These are phyloP conservation scores for Monosporozyma aerobia DNA, from an alignment of 805 yeast species.

Conservation along the genomic window DNA sequence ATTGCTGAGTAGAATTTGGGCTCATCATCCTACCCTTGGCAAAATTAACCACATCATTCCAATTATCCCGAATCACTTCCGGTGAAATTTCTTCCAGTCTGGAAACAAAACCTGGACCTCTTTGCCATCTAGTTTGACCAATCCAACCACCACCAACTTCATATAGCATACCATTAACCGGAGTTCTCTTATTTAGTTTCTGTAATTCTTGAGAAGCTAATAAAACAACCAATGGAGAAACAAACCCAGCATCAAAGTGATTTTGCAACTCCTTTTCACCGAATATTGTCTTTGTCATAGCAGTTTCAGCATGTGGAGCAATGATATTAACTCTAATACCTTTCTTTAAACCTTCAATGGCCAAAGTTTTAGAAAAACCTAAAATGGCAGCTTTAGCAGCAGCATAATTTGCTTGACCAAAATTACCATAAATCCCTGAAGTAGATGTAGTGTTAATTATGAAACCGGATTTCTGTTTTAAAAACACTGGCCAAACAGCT, in stretches of 20 bases:
- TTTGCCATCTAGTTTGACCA: slow-evolving; percentile 91
- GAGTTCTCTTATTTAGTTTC: slow-evolving; percentile 22
- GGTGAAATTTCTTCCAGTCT: slow-evolving; percentile 39
- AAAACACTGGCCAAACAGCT: slow-evolving; percentile 87
- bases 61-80: slow-evolving; percentile 62
- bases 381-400: slow-evolving; percentile 86
- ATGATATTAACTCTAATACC: slow-evolving; percentile 71
- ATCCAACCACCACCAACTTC: slow-evolving; percentile 97
- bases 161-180: slow-evolving; percentile 68
- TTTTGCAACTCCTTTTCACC: slow-evolving; percentile 62
- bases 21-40: slow-evolving; percentile 42
- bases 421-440: slow-evolving; percentile 94
- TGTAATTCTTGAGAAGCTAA: slow-evolving; percentile 68
- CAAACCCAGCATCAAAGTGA: slow-evolving; percentile 76
- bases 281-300: slow-evolving; percentile 88
- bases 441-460: slow-evolving; percentile 89
- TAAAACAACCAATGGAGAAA: slow-evolving; percentile 80
- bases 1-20: slow-evolving; percentile 52
- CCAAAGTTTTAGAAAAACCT: slow-evolving; percentile 77
- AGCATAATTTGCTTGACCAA: slow-evolving; percentile 94
- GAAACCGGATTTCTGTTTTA: slow-evolving; percentile 63
- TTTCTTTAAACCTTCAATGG: slow-evolving; percentile 78
- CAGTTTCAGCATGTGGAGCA: slow-evolving; percentile 98
- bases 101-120: slow-evolving; percentile 75
- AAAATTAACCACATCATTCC: slow-evolving; percentile 62